phyloP scores from a whole-genome alignment of 352 stramenopile species.

The Phytophthora megakarya region DNA sequence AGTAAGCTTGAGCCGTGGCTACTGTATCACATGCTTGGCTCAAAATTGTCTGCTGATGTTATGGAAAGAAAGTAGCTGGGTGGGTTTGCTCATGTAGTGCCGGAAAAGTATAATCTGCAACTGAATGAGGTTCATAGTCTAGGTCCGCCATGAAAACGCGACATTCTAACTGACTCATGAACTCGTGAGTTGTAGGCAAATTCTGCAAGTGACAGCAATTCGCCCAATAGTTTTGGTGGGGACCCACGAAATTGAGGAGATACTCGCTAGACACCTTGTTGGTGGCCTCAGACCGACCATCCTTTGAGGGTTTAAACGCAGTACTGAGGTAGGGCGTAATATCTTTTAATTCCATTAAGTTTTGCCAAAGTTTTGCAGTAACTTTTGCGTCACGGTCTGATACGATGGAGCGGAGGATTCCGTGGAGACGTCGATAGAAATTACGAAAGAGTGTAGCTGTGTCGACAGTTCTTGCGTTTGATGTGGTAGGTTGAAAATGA shows the following conservation, averaged over 20 bases:
- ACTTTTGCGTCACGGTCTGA: conserved; percentile 21
- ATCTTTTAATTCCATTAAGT: conserved; percentile 11
- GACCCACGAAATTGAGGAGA: conserved; percentile 4
- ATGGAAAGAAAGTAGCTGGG: not conserved
- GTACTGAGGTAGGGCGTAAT: conserved; percentile 13
- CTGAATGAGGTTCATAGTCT: too few species aligned
- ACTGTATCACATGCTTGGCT: not conserved
- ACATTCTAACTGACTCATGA: not conserved
- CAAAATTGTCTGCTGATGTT: conserved; percentile 1
- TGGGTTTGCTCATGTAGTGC: not conserved
- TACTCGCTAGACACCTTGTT: conserved; percentile 10
- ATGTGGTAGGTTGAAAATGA: conserved; percentile 9
- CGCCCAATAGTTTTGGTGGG: not conserved
- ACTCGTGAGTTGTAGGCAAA: conserved; percentile 7
- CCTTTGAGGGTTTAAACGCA: conserved; percentile 19
- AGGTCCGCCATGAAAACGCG: conserved; percentile 10
- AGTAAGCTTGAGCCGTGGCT: not conserved
- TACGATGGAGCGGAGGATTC: conserved; percentile 8
- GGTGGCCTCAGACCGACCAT: conserved; percentile 19
- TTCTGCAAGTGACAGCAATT: not conserved
- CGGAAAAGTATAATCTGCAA: not conserved
- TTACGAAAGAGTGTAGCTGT: conserved; percentile 4
- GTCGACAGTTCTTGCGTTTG: not conserved
- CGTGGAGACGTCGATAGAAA: conserved; percentile 23
- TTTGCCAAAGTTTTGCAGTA: conserved; percentile 7